phyloP scores from a whole-genome alignment of 78 protist species.

The Salpingoeca rosetta region DNA sequence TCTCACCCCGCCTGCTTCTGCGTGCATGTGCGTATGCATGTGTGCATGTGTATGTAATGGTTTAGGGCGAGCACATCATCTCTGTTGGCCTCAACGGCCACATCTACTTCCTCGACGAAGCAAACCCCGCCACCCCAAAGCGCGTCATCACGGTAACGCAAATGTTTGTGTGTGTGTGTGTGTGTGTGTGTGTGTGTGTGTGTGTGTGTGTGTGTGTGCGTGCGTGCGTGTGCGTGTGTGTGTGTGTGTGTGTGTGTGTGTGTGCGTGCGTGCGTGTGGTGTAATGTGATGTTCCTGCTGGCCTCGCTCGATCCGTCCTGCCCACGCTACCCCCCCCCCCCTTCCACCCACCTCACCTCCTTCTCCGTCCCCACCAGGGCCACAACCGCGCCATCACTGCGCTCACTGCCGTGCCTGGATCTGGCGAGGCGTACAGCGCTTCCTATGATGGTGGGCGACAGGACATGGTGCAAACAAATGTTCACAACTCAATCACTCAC shows the following conservation, averaged over 20 bases:
- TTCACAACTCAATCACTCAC: no score
- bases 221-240: no score
- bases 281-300: neutral
- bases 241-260: neutral
- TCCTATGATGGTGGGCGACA: neutral
- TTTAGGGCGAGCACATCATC: constrained; percentile 38
- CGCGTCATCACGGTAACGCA: constrained; percentile 13
- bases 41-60: no score
- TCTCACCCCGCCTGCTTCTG: no score
- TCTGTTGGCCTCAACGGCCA: constrained; percentile 59
- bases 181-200: constrained; percentile 8
- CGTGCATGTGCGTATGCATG: no score
- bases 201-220: neutral
- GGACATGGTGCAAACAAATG: no score
- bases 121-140: constrained; percentile 36
- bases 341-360: no score
- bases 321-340: neutral
- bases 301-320: neutral
- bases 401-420: constrained; percentile 16
- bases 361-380: constrained; percentile 22
- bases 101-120: constrained; percentile 39
- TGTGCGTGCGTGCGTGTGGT: neutral
- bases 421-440: neutral
- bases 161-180: neutral
- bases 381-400: constrained; percentile 66